Evolutionary conservation across 2,329 filamentous ascomycete genomes (phyloP), one percentile per base, ranked within the genome.

Genomic region (Phaeomoniella chlamydospora): DNA sequence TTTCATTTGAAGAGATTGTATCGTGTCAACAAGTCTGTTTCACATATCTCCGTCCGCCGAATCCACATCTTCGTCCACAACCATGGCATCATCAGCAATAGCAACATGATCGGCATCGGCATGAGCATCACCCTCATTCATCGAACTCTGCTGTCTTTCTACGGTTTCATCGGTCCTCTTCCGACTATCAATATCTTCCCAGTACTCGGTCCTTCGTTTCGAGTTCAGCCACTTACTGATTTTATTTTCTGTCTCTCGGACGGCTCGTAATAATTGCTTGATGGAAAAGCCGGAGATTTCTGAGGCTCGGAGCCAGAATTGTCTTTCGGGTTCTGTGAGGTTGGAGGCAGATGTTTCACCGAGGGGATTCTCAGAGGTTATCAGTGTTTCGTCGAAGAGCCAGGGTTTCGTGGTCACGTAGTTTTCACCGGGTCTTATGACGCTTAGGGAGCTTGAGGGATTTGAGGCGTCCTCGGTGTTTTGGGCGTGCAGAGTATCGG

Each of bases 401-500:
- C 22, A 9, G 22, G n/a, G 22, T n/a, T 26, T 26, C 9, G n/a
- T n/a, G n/a, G 22, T 26, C n/a, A 6, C 5, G 4, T 30, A n/a
- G 15, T 30, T 17, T 18, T n/a, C 9, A 26, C 22, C 72, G 2
- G 67, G 65, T 18, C 68, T 57, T 41, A 45, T 52, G 17, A 62
- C 39, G 5, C 53, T 49, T 35, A 41, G 38, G 36, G 38, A 41
- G 18, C 41, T 46, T 11, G 44, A 42, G 12, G 40, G 46, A 4
- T 59, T 49, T 6, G 53, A 46, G 16, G 58, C 54, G 19, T 52
- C 41, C n/a, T 64, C 51, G 15, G 58, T 51, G 32, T 46, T 37
- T 14, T 37, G 39, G 22, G 43, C 37, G 47, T 52, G 26, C 55
- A 54, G 5, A 54, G 47, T 37, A n/a, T 26, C 22, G 9, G 22